phyloP scores from a whole-genome alignment of 352 stramenopile species.

The Globisporangium apiculatum region DNA sequence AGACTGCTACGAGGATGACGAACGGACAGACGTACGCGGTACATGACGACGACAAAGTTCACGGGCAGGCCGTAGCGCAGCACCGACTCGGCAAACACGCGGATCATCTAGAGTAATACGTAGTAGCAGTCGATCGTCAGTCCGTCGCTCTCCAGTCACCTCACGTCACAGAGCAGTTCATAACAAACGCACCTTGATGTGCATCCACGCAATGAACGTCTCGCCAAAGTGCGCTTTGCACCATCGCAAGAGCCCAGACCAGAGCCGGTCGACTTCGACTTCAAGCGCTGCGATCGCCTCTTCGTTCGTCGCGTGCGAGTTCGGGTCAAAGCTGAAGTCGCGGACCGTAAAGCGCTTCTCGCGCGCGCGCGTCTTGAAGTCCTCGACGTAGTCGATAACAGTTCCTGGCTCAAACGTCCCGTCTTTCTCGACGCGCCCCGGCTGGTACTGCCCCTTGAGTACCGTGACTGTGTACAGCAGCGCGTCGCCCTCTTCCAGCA shows the following conservation, averaged over 20 bases:
- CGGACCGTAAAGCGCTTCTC: slow-evolving; percentile 93
- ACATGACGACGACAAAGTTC: slow-evolving; percentile 90
- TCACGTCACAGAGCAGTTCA: background rate
- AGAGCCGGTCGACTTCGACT: slow-evolving; percentile 92
- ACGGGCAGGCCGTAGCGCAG: slow-evolving; percentile 96
- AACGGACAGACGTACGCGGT: slow-evolving; percentile 39
- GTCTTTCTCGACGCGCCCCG: slow-evolving; percentile 78
- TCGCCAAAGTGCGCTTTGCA: slow-evolving; percentile 98
- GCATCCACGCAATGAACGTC: slow-evolving; percentile 97
- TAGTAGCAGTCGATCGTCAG: no score
- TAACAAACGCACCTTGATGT: slow-evolving; percentile 89
- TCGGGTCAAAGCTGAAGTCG: slow-evolving; percentile 92
- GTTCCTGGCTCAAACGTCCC: slow-evolving; percentile 88
- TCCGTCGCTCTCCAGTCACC: background rate
- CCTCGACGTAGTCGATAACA: slow-evolving; percentile 93
- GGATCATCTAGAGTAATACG: slow-evolving; percentile 63
- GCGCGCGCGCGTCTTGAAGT: slow-evolving; percentile 90
- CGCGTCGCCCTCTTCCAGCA: slow-evolving; percentile 91
- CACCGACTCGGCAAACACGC: slow-evolving; percentile 96
- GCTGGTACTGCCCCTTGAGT: slow-evolving; percentile 92
- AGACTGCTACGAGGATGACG: background rate
- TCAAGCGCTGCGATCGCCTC: slow-evolving; percentile 81
- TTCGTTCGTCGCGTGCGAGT: slow-evolving; percentile 81
- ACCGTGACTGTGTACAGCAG: slow-evolving; percentile 94
- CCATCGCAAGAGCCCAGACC: slow-evolving; percentile 93